Evolutionary conservation across 257 asterid genomes (phyloP), one percentile per base, ranked within the genome.

Genomic region (Perilla frutescens): DNA sequence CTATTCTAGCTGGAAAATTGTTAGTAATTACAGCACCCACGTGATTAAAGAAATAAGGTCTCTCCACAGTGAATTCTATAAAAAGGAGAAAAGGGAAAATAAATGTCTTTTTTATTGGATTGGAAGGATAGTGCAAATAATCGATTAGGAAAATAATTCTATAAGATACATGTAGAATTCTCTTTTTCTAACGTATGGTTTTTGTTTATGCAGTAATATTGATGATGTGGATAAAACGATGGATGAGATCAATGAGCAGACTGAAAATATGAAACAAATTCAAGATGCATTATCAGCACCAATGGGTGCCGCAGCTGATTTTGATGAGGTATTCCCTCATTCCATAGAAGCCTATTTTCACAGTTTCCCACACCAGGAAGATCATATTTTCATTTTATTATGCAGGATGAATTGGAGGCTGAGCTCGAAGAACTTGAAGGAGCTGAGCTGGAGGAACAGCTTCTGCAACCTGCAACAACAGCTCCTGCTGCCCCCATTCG

Each of bases 161-260:
- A n/a, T n/a, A n/a, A n/a, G n/a, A n/a, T n/a, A n/a, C n/a, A 20
- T 44, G n/a, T 43, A 5, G 10, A 15, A 6, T 54, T 49, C 36
- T 44, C 10, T 29, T 40, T 60, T 60, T 68, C 54, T 47, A 15
- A 32, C 32, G n/a, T 14, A 53, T 76, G 50, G 54, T 51, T 76
- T 76, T 47, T 58, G 59, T 41, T 69, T 12, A 13, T 82, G 59
- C 64, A 88, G 93, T 51, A 88, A 88, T 76, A 86, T 88, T 64
- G 85, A 86, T 59, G 89, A 86, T 61, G 93, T 88, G 44, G 91
- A 86, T 81, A 88, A 84, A 76, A 88, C 93, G 12, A 88, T 87
- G 93, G 93, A 87, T 72, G 93, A 87, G 72, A 87, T 88, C 81
- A 88, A 86, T 50, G 89, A 88, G 74, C 93, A 88, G 81, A 88